These are phyloP conservation scores for Hymenoscyphus fructigenus DNA, from an alignment of 2,329 filamentous ascomycete species.

Conservation along the genomic window DNA sequence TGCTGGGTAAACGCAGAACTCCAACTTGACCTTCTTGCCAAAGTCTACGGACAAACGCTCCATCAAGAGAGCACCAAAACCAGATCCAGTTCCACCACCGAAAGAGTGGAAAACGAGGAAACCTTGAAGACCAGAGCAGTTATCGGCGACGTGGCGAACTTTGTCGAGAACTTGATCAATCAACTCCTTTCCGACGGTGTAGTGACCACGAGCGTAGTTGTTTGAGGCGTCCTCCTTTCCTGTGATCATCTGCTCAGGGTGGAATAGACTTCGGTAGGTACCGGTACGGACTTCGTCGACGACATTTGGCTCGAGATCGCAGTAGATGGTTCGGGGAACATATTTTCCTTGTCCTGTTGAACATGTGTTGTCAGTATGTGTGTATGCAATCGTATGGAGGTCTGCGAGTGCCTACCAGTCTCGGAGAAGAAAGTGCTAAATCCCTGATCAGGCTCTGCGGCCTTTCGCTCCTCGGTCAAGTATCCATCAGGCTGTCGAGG, in stretches of 20 bases:
- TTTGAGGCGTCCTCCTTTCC: slow-evolving; percentile 99
- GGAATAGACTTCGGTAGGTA: slow-evolving; percentile 93
- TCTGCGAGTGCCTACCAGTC: slow-evolving; percentile 71
- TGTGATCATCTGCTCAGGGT: slow-evolving; percentile 99
- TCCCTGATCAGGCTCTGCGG: slow-evolving; percentile 86
- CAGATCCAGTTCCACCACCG: slow-evolving; percentile 96
- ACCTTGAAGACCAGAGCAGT: slow-evolving; percentile 96
- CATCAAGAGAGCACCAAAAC: slow-evolving; percentile 97
- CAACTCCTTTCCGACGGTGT: slow-evolving; percentile 99
- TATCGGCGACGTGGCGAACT: slow-evolving; percentile 95
- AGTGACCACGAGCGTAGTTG: slow-evolving; percentile 99
- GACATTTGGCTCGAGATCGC: slow-evolving; percentile 99
- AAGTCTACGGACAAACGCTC: slow-evolving; percentile 98
- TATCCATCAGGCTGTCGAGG: slow-evolving; percentile 84
- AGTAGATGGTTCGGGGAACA: slow-evolving; percentile 98
- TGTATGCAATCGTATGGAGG: not conserved
- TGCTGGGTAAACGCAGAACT: slow-evolving; percentile 98
- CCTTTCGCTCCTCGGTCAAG: slow-evolving; percentile 97
- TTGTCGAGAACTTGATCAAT: slow-evolving; percentile 98
- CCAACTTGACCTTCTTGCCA: slow-evolving; percentile 99
- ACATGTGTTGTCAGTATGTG: slow-evolving; percentile 7
- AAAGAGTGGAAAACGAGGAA: slow-evolving; percentile 99
- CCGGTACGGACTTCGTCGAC: slow-evolving; percentile 99
- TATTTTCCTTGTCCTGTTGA: slow-evolving; percentile 91
- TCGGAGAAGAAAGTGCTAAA: slow-evolving; percentile 99